Base-by-base conservation (phyloP, 2,329 filamentous ascomycete genomes). In the Endoconidiophora polonica region DNA sequence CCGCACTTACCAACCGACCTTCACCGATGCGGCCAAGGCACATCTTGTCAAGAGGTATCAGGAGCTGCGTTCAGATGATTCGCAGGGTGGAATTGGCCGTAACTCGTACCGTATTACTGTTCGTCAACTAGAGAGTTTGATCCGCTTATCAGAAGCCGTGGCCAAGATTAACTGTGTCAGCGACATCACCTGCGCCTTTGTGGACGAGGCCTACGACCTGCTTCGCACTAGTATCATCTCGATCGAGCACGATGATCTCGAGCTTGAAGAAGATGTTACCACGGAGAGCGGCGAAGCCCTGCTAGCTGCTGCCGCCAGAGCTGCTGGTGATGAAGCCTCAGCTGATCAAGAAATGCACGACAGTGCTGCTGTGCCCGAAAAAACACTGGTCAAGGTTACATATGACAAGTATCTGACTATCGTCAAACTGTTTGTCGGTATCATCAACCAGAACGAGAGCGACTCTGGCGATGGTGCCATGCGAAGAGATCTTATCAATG, bases 41-140 rank as follows among this genome's bases (percentile, higher is more conserved):
- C 72, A 87, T 5, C 76, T 98, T 1, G 91, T 98, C 2, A 75
- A 85, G 61, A 87, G 86, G 61, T 98, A 98, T 73, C 94, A 95
- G 68, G 88, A 96, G 61, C 78, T 98, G 33, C 79, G 91, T 54
- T 80, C 85, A 36, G 88, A 96, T 60, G 91, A 98, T 59, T 83
- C 88, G 0, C 88, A 95, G 63, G 91, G 91, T 46, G 91, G 91
- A 29, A 79, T 94, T 46, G 91, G 91, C 54, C 78, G 86, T 60
- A 96, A 95, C 67, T 93, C 85, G 56, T 98, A 98, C 70, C 81
- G 91, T 53, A 98, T 98, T 63, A 98, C 91, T 0, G 91, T 98
- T 46, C 79, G 91, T 61, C 91, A 98, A 65, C 73, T 98, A 2
- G 91, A 98, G 66, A 90, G 83, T 61, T 80, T 98, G 74, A 96